Base-by-base conservation (phyloP, 495 filamentous ascomycete species). In the Xylaria bambusicola region DNA sequence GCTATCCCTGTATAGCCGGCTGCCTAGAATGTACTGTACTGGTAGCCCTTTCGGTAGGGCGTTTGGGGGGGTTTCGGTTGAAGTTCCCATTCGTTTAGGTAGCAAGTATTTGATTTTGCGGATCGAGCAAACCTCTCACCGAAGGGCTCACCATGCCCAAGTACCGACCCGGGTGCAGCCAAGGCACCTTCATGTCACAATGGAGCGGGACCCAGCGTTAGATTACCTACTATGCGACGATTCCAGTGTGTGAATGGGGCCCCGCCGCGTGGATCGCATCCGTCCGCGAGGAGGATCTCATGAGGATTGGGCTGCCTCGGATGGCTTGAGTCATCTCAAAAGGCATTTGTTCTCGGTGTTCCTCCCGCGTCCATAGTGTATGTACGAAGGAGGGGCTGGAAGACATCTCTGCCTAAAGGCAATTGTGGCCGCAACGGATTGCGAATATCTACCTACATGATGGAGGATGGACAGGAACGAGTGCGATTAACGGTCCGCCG, bases 271-370 rank as follows among this genome's bases (percentile, higher is more conserved):
- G 23, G 36, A 50, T 50, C 24, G n/a, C 24, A 58, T 35, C 33
- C 12, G 17, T 47, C 20, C 31, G 7, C 23, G 12, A 26, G n/a
- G 12, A 24, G 44, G 54, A 36, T 46, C 31, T n/a, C 10, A 26
- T 27, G 12, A 24, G 44, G 54, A 36, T 46, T 21, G 33, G 31
- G 23, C 31, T 42, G 24, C 23, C 27, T 31, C 36, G 36, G 35
- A 46, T 58, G 45, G 50, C 36, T 13, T 58, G 56, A 58, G 46
- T 58, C 56, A 58, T 36, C 46, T 38, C 45, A 50, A 27, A n/a
- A n/a, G n/a, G n/a, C 9, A 23, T 53, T 23, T 23, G 26, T 46
- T 5, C 20, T 51, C 38, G 17, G 2, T 17, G 55, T 38, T 38
- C 18, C 13, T 45, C 40, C 18, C 41, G 23, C 35, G 40, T 24